Conservation (phyloP, 2,329 filamentous ascomycete genomes). For the Cladorrhinum sp. region DNA sequence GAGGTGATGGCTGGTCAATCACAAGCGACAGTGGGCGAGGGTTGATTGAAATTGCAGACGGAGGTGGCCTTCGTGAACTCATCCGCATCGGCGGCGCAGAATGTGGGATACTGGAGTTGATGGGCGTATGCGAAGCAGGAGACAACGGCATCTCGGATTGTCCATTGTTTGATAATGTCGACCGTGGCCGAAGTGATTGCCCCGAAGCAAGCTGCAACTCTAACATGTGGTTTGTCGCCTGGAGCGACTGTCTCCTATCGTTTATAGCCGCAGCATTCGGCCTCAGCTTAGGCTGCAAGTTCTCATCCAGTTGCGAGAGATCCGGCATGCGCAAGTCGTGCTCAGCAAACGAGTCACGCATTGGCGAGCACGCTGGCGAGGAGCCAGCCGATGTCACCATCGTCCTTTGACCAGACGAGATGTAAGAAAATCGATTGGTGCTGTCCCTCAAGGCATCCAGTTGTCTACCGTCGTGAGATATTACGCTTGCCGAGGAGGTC, state of each 20-base stretch:
- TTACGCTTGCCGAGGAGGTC: conserved; percentile 55
- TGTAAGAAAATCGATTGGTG: conserved; percentile 54
- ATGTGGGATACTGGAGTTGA: conserved; percentile 55
- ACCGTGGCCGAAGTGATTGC: conserved; percentile 28
- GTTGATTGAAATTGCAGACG: conserved; percentile 44
- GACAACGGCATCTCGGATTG: conserved; percentile 13
- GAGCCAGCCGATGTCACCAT: conserved; percentile 57
- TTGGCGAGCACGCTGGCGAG: conserved; percentile 56
- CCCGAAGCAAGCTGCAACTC: conserved; percentile 36
- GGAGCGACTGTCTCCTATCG: conserved; percentile 51
- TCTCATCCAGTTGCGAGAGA: conserved; percentile 25
- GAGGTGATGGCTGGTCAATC: conserved; percentile 50
- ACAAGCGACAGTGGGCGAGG: conserved; percentile 54
- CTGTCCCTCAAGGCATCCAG: conserved; percentile 57
- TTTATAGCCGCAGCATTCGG: conserved; percentile 52
- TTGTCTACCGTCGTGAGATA: conserved; percentile 57
- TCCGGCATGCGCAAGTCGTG: conserved; percentile 32
- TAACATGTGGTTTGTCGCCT: conserved; percentile 43
- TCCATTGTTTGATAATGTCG: conserved; percentile 26
- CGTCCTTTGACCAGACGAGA: conserved; percentile 60
- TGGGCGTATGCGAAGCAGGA: conserved; percentile 35
- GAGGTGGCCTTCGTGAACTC: conserved; percentile 37
- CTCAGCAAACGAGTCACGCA: conserved; percentile 48
- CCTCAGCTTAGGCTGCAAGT: conserved; percentile 38
- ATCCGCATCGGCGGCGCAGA: conserved; percentile 17